Conservation (phyloP, 2,329 filamentous ascomycete species). For the Ophiostoma populinum region DNA sequence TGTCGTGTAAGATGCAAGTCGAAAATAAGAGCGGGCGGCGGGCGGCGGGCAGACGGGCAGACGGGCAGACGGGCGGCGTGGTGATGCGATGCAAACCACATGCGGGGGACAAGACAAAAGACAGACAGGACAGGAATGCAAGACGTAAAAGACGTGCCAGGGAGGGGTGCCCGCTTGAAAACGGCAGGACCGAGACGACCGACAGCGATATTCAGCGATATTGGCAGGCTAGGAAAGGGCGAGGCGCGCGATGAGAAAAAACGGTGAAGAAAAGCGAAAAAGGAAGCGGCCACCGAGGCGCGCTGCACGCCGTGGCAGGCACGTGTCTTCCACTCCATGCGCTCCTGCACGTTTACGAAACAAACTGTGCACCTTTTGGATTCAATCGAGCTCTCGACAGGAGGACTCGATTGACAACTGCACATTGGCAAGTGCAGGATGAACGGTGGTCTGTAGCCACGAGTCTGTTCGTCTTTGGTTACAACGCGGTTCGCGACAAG, state of each 20-base stretch:
- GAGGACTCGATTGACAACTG: too few relatives aligned
- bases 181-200: not conserved
- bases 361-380: not conserved
- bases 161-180: not conserved
- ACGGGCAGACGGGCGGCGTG: not conserved
- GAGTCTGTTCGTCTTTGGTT: not conserved
- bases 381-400: not conserved
- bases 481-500: conserved; percentile 10
- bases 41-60: not conserved
- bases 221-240: not conserved
- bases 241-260: not conserved
- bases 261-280: conserved; percentile 4
- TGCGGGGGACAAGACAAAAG: not conserved
- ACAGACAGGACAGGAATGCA: not conserved
- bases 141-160: too few relatives aligned
- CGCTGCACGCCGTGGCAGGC: not conserved
- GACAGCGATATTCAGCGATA: too few relatives aligned
- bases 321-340: not conserved
- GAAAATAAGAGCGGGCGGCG: not conserved
- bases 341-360: too few relatives aligned
- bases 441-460: too few relatives aligned
- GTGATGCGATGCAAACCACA: not conserved
- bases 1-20: not conserved
- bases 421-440: too few relatives aligned
- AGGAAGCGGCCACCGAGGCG: not conserved